phyloP scores from a whole-genome alignment of 306 rosid species.

The Quercus gilva region DNA sequence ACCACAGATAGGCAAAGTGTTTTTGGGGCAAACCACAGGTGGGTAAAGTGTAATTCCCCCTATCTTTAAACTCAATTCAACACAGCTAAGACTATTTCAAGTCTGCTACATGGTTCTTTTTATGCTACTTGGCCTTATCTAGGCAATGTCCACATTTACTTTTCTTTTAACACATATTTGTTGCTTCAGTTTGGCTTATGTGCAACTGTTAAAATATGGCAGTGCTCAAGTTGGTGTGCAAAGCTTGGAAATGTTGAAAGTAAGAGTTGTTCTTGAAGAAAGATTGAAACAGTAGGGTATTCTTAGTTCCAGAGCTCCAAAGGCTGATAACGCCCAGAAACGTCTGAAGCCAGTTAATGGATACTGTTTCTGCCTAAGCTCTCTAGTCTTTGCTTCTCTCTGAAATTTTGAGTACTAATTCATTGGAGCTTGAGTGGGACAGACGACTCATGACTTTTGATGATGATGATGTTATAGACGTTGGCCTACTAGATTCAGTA shows the following conservation, averaged over 20 bases:
- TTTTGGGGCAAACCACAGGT: too few relatives aligned
- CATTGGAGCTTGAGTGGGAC: conserved; percentile 21
- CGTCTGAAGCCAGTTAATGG: too few relatives aligned
- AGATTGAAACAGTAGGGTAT: conserved; percentile 69
- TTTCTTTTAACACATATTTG: too few relatives aligned
- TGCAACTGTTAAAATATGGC: too few relatives aligned
- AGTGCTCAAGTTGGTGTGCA: too few relatives aligned
- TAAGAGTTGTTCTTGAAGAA: background rate
- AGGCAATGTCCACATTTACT: too few relatives aligned
- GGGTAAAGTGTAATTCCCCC: too few relatives aligned
- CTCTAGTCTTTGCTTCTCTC: conserved; percentile 7
- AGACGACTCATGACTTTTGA: conserved; percentile 59
- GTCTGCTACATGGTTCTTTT: background rate
- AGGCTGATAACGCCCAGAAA: conserved; percentile 28
- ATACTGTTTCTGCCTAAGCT: background rate
- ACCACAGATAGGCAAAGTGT: too few relatives aligned
- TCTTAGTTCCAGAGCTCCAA: conserved; percentile 45
- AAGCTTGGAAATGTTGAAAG: too few relatives aligned
- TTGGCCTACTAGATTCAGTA: too few relatives aligned
- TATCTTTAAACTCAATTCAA: background rate
- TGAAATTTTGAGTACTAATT: conserved; percentile 28
- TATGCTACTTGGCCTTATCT: background rate
- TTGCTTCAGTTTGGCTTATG: too few relatives aligned
- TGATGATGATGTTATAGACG: too few relatives aligned
- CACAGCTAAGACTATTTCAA: background rate